Conservation (phyloP, 805 yeast species). For the Grigorovia yakushimaensis region DNA sequence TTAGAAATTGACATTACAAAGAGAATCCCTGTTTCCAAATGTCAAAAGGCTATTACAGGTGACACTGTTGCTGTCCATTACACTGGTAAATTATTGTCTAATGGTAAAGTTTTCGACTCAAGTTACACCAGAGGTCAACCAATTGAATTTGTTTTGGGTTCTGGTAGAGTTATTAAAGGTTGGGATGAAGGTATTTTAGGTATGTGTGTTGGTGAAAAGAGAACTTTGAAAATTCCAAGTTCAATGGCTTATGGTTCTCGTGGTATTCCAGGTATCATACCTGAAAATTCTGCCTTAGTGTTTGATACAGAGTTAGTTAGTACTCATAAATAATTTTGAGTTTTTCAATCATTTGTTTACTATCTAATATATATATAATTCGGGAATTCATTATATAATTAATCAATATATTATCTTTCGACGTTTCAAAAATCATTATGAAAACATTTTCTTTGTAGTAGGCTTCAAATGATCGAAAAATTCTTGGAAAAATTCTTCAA, state of each 20-base stretch:
- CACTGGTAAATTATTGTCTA: slow-evolving; percentile 51
- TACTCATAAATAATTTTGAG: slow-evolving; percentile 2
- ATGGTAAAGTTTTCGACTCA: slow-evolving; percentile 69
- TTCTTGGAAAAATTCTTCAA: slow-evolving; percentile 49
- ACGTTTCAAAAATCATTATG: slow-evolving; percentile 3
- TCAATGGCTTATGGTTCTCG: slow-evolving; percentile 65
- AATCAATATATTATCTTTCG: no score
- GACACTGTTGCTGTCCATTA: slow-evolving; percentile 71
- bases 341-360: background rate
- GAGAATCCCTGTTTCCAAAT: slow-evolving; percentile 40
- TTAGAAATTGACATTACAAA: slow-evolving; percentile 36
- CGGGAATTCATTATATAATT: no score
- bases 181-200: slow-evolving; percentile 82
- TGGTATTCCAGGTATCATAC: slow-evolving; percentile 71
- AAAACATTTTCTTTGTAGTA: slow-evolving; percentile 24
- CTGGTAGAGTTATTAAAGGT: slow-evolving; percentile 73
- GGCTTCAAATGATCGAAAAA: slow-evolving; percentile 32
- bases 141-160: slow-evolving; percentile 61
- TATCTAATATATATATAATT: no score
- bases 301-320: slow-evolving; percentile 26
- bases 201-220: slow-evolving; percentile 84
- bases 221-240: slow-evolving; percentile 73
- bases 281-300: slow-evolving; percentile 61
- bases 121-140: slow-evolving; percentile 59
- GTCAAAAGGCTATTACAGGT: slow-evolving; percentile 53